Base-by-base conservation (phyloP, 352 stramenopile species). In the Elongisporangium undulatum region DNA sequence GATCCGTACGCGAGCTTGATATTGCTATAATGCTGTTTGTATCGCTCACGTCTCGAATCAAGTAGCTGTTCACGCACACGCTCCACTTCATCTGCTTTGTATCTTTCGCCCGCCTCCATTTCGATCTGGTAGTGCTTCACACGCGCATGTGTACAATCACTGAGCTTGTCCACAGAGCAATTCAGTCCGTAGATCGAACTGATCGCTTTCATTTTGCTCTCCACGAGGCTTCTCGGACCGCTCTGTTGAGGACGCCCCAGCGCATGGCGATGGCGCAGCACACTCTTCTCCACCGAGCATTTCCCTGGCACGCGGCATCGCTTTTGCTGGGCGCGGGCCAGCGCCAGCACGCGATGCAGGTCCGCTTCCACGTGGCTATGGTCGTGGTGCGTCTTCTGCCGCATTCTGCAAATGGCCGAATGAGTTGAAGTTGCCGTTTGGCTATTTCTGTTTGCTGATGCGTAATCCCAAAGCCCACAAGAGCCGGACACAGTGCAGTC, bases 11-110 rank as follows among this genome's bases (percentile, higher is more conserved):
- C 60, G 0, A 63, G 61, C 16, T 84, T 56, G 0, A 71, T 68
- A 13, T 69, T 77, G 1, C 68, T 59, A 38, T 78, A 90, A 51
- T 90, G 77, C 12, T 66, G 67, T 49, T 67, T 77, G 58, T 90
- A 90, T 24, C 78, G 59, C 2, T 69, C 65, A 1, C 69, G 70
- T 21, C 76, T 63, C 48, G 64, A 49, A 39, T 73, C 66, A 21
- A 90, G 61, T 22, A 68, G 68, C 22, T 76, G 66, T 4, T 77
- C 58, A 15, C 76, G 52, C 2, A 63, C 55, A 55, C 60, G 20
- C 13, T 74, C 49, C 17, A 71, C 61, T 9, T 69, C 62, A 26
- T 56, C 52, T 8, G 13, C 21, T 6, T 61, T 54, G 13, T 64
- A 17, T 17, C 51, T 41, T 19, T 67, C 19, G 2, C 51, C 10